phyloP scores from a whole-genome alignment of 2,329 filamentous ascomycete genomes.

The Alternaria gansuensis region DNA sequence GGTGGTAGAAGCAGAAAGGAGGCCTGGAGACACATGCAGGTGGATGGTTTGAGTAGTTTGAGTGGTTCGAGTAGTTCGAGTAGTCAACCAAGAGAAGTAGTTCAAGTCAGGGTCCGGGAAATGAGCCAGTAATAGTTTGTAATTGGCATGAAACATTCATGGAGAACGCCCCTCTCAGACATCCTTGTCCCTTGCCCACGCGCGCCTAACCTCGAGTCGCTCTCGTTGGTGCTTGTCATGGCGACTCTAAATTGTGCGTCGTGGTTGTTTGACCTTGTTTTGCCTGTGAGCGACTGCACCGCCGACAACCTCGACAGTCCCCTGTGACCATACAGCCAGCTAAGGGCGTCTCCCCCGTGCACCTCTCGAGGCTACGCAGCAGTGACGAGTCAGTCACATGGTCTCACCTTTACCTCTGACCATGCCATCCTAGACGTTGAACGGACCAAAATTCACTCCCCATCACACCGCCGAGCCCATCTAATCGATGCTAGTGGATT shows the following conservation, averaged over 20 bases:
- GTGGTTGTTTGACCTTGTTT: not conserved
- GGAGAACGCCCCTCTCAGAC: conserved; percentile 4
- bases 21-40: conserved; percentile 17
- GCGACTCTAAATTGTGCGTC: not conserved
- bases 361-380: not conserved
- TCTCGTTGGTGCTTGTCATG: not conserved
- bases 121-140: conserved; percentile 20
- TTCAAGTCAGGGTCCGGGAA: conserved; percentile 24
- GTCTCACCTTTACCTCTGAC: not conserved
- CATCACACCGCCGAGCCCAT: not conserved
- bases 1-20: conserved; percentile 7
- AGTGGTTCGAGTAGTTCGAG: conserved; percentile 31
- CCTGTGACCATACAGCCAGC: not conserved
- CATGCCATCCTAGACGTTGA: not conserved
- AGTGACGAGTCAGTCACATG: conserved; percentile 4
- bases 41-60: conserved; percentile 28
- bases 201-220: conserved; percentile 15
- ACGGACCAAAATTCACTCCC: not conserved
- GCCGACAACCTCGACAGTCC: not conserved
- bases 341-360: not conserved
- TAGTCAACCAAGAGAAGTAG: not conserved
- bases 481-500: not conserved
- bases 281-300: not conserved
- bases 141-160: conserved; percentile 8
- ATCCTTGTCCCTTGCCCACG: conserved; percentile 12